Base-by-base conservation (phyloP, 2,329 filamentous ascomycete species). In the Davidsoniella eucalypti region DNA sequence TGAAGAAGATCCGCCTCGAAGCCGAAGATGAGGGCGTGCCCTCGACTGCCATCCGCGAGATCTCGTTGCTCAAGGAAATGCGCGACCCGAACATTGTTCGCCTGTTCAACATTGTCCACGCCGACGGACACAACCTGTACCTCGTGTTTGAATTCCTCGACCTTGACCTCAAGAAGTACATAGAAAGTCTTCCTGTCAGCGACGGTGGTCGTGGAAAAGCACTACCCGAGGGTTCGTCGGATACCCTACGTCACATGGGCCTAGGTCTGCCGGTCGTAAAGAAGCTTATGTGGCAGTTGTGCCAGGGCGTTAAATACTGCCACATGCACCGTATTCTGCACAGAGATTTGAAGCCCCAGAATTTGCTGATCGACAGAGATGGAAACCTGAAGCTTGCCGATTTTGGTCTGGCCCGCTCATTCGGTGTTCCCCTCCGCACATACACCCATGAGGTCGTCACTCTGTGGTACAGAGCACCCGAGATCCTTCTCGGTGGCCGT, bases 381-480 rank as follows among this genome's bases (percentile, higher is more conserved):
- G 87, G 86, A 52, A 93, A 94, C 66, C 72, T 94, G 57, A 94
- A 94, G 69, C 69, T 94, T 61, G 87, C 85, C 21, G 87, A 94
- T 73, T 94, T 94, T 60, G 87, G 87, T 64, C 72, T 94, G 56
- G 87, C 87, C 17, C 78, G 87, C 60, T 88, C 88, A 5, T 94
- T 94, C 61, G 87, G 87, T 65, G 87, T 94, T 14, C 87, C 87
- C 3, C 70, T 94, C 58, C 76, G 87, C 59, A 94, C 87, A 48
- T 94, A 94, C 65, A 94, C 88, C 46, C 87, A 94, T 66, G 87
- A 94, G 74, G 87, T 94, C 54, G 87, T 94, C 53, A 94, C 87
- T 1, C 73, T 94, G 52, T 94, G 87, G 87, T 94, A 94, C 64
- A 82, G 88, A 55, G 76, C 87, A 7, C 87, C 87, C 1, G 87